Base-by-base conservation (phyloP, 2,329 filamentous ascomycete species). In the Whalleya microplaca region DNA sequence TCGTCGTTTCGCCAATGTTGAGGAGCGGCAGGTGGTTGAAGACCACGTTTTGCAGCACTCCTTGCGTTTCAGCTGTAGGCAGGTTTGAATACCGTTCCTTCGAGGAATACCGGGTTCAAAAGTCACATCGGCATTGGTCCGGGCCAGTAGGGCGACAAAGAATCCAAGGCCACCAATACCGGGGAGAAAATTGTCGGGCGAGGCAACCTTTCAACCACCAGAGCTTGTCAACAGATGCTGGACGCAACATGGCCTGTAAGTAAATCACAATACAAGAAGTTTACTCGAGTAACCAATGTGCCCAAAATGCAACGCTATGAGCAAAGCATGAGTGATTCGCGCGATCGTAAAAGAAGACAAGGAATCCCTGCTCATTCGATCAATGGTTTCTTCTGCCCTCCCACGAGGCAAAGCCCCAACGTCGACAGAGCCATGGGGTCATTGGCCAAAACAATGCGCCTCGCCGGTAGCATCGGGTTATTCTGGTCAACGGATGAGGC, bases 391-490 rank as follows among this genome's bases (percentile, higher is more conserved):
- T 87, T 86, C 64, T 86, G 81, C 0, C 84, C 84, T 19, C 82
- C 84, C 4, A 88, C 84, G 66, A 83, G 76, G 61, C 85, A 87
- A n/a, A 87, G 72, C 0, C 85, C 85, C 16, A 88, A 71, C n/a
- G 85, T 82, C 41, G 80, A 77, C 53, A 88, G 73, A 16, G 84
- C 82, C 64, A 87, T 82, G 53, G 78, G 86, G 70, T 98, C 93
- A 58, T 84, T 88, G 4, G 91, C 87, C 48, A 90, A 81, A 55
- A 98, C 85, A 61, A 99, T 95, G 7, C 84, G 87, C 60, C 88
- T 87, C 1, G 93, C 88, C 0, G 95, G 93, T n/a, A 97, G 76
- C 88, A 96, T 93, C 0, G 93, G 95, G 66, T 95, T 95, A 59
- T 96, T 91, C 0, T 89, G 89, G 65, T 94, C 92, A 58, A 98